A percentile compares a stretch with the other conserved stretches of the same genome.
These are phyloP conservation scores for Thecaphora thlaspeos DNA, from an alignment of 1,284 basidiomycete species.

Conservation along the genomic window DNA sequence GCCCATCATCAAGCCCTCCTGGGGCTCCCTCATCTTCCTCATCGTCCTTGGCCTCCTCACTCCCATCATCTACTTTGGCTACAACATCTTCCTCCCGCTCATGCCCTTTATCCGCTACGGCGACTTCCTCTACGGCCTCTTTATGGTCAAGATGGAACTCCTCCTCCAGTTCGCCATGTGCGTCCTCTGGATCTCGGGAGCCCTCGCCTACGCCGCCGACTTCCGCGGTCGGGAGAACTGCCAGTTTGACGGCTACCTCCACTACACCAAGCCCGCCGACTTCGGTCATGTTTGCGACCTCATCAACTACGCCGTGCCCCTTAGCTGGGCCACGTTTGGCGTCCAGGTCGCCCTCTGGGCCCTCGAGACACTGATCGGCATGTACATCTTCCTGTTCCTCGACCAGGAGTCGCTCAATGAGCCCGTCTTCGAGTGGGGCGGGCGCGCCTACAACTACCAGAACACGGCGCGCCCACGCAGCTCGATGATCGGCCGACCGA, in stretches of 20 bases:
- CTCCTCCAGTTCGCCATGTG: slow-evolving; percentile 55
- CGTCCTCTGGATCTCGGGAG: slow-evolving; percentile 58
- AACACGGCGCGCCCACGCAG: slow-evolving; percentile 20
- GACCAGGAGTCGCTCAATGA: slow-evolving; percentile 63
- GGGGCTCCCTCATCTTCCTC: slow-evolving; percentile 58
- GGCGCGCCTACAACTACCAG: slow-evolving; percentile 52
- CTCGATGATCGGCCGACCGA: slow-evolving; percentile 4
- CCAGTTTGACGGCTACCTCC: slow-evolving; percentile 58
- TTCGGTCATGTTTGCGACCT: slow-evolving; percentile 57
- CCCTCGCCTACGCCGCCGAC: slow-evolving; percentile 57
- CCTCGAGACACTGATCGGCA: slow-evolving; percentile 41
- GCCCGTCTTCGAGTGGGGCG: slow-evolving; percentile 54
- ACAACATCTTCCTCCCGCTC: slow-evolving; percentile 56
- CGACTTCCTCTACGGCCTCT: slow-evolving; percentile 51
- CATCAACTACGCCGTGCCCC: slow-evolving; percentile 55
- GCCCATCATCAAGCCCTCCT: slow-evolving; percentile 57
- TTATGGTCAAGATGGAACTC: slow-evolving; percentile 57
- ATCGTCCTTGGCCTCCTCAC: slow-evolving; percentile 58
- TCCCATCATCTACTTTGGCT: slow-evolving; percentile 57
- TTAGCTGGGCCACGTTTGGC: slow-evolving; percentile 58
- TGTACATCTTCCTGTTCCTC: slow-evolving; percentile 57
- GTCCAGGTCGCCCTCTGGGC: slow-evolving; percentile 50
- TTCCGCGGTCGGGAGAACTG: slow-evolving; percentile 58
- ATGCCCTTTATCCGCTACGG: slow-evolving; percentile 56
- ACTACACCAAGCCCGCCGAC: slow-evolving; percentile 57